phyloP scores from a whole-genome alignment of 495 filamentous ascomycete genomes.

The Pyronema domesticum region DNA sequence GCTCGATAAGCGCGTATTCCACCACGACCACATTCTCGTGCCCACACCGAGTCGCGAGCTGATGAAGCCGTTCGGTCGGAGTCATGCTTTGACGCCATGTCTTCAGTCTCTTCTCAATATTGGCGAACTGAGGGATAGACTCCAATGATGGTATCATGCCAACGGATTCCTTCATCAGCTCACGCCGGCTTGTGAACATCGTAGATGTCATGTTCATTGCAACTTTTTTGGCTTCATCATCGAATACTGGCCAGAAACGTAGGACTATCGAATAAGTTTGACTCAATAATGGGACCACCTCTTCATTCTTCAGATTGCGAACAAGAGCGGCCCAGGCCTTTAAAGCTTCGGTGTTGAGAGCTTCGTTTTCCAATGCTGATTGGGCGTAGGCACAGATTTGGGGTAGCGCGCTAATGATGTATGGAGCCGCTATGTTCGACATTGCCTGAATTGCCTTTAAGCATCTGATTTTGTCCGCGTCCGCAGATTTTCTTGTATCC shows the following conservation, averaged over 20 bases:
- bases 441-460: conserved; percentile 75
- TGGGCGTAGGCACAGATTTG: conserved; percentile 85
- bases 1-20: conserved; percentile 55
- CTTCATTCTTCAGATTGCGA: conserved; percentile 50
- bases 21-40: conserved; percentile 78
- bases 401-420: conserved; percentile 61
- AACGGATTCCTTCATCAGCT: conserved; percentile 43
- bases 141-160: conserved; percentile 60
- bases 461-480: conserved; percentile 54
- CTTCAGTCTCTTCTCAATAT: conserved; percentile 44
- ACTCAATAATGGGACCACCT: conserved; percentile 60
- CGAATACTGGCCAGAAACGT: conserved; percentile 57
- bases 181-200: conserved; percentile 43
- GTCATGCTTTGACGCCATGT: conserved; percentile 39
- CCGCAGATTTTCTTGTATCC: conserved; percentile 37
- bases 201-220: conserved; percentile 43
- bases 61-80: conserved; percentile 41
- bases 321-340: conserved; percentile 70
- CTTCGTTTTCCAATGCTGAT: conserved; percentile 54
- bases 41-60: conserved; percentile 52
- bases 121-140: conserved; percentile 48
- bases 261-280: conserved; percentile 75
- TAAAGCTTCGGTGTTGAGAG: conserved; percentile 60
- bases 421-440: conserved; percentile 51
- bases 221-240: conserved; percentile 36